These are phyloP conservation scores for Dioszegia crocea DNA, from an alignment of 768 basidiomycete species.

Conservation along the genomic window DNA sequence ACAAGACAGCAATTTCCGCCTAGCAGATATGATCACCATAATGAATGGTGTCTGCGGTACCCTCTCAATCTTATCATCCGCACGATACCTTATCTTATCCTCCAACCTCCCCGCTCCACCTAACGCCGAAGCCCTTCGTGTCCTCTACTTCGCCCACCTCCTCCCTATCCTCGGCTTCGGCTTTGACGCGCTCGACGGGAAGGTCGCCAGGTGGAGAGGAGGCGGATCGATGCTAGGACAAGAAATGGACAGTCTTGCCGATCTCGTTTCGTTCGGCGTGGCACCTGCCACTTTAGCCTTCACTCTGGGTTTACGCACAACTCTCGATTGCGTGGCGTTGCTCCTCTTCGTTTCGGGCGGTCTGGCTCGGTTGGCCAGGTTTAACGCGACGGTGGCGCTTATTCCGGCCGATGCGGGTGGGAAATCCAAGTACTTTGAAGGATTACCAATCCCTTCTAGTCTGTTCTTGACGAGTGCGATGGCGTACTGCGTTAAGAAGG, in stretches of 20 bases:
- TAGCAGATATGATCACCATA: conserved; percentile 96
- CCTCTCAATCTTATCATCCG: conserved; percentile 89
- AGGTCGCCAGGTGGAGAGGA: conserved; percentile 95
- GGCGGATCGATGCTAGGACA: conserved; percentile 94
- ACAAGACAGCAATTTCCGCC: conserved; percentile 76
- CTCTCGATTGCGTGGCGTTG: conserved; percentile 55
- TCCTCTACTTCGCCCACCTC: conserved; percentile 69
- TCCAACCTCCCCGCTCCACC: conserved; percentile 87
- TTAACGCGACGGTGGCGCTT: conserved; percentile 95
- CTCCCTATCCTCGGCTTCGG: conserved; percentile 89
- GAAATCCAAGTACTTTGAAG: conserved; percentile 93
- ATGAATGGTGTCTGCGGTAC: conserved; percentile 99
- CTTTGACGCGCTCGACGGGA: conserved; percentile 97
- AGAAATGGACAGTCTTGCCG: conserved; percentile 93
- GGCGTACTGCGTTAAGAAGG: conserved; percentile 75
- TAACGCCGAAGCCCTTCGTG: conserved; percentile 76
- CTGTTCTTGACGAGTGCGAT: conserved; percentile 72
- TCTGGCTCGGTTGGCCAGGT: conserved; percentile 90
- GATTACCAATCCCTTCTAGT: conserved; percentile 90
- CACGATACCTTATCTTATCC: conserved; percentile 75
- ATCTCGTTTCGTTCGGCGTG: conserved; percentile 96
- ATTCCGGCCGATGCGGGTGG: conserved; percentile 81
- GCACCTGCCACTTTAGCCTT: conserved; percentile 93
- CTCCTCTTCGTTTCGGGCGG: conserved; percentile 93
- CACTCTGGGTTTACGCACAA: conserved; percentile 81